Evolutionary conservation across 768 basidiomycete species (phyloP).

Genomic region (Agaricus blazei): DNA sequence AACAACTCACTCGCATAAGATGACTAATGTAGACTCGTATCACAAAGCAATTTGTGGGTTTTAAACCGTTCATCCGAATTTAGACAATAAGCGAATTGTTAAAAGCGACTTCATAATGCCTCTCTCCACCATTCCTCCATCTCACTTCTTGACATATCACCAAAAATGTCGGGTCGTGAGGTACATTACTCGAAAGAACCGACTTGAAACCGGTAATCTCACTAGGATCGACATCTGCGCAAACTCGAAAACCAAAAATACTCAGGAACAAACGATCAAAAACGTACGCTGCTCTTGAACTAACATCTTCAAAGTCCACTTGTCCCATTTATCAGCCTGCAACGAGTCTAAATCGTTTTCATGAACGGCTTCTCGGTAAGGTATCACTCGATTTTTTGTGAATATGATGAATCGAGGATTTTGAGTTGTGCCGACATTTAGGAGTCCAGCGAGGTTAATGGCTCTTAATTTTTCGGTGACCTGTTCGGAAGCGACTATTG

Average conservation of each 20-base stretch:
- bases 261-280: background rate
- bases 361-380: background rate
- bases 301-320: constrained; percentile 3
- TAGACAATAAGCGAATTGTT: too few relatives aligned
- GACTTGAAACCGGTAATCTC: constrained; percentile 4
- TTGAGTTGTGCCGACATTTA: background rate
- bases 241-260: background rate
- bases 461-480: background rate
- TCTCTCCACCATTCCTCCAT: constrained; percentile 5
- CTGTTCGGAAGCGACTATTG: background rate
- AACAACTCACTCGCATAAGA: too few relatives aligned
- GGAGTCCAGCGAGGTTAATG: background rate
- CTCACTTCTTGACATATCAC: background rate
- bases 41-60: too few relatives aligned
- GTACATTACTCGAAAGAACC: constrained; percentile 1
- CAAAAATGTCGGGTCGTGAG: constrained; percentile 1
- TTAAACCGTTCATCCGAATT: too few relatives aligned
- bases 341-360: background rate
- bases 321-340: constrained; percentile 1
- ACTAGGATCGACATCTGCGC: constrained; percentile 1
- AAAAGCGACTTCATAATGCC: too few relatives aligned
- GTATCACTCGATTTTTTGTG: background rate
- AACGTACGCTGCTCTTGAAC: constrained; percentile 1
- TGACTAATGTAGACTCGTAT: too few relatives aligned
- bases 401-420: constrained; percentile 1